Conservation (phyloP, 2,329 filamentous ascomycete genomes). For the Dactylonectria estremocensis region DNA sequence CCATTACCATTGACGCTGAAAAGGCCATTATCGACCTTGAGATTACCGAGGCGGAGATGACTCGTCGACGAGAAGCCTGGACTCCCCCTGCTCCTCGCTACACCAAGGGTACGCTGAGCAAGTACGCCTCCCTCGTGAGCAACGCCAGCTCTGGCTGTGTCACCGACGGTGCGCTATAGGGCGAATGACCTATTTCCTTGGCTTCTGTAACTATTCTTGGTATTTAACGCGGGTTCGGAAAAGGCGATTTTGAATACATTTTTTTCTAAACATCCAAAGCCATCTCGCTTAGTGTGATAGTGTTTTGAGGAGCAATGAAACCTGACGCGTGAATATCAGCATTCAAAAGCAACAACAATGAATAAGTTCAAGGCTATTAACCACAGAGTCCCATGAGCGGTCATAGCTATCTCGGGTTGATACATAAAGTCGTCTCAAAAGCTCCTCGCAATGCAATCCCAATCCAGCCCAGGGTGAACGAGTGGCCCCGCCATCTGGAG, state of each 20-base stretch:
- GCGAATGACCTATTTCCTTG: slow-evolving; percentile 25
- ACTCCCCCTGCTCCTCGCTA: slow-evolving; percentile 72
- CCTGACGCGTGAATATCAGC: too few relatives aligned
- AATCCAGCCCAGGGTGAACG: slow-evolving; percentile 17
- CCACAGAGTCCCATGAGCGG: slow-evolving; percentile 17
- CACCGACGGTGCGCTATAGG: slow-evolving; percentile 61
- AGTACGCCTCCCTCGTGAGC: slow-evolving; percentile 75
- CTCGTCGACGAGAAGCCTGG: slow-evolving; percentile 72
- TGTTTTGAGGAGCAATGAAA: too few relatives aligned
- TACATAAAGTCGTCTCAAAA: slow-evolving; percentile 35
- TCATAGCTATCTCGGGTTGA: slow-evolving; percentile 32
- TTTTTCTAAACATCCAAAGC: slow-evolving; percentile 35
- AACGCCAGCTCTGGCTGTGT: slow-evolving; percentile 73
- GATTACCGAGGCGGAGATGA: slow-evolving; percentile 76
- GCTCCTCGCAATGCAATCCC: slow-evolving; percentile 47
- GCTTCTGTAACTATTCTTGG: slow-evolving; percentile 43
- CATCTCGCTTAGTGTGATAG: not conserved
- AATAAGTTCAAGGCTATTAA: not conserved
- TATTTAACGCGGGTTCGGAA: slow-evolving; percentile 46
- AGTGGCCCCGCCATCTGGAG: slow-evolving; percentile 4
- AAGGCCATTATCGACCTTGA: slow-evolving; percentile 78
- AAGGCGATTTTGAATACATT: slow-evolving; percentile 48
- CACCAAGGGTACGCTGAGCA: slow-evolving; percentile 76
- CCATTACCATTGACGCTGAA: slow-evolving; percentile 86
- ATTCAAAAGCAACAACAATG: not conserved